phyloP scores from a whole-genome alignment of 2,329 filamentous ascomycete species.

The Endoconidiophora laricicola region DNA sequence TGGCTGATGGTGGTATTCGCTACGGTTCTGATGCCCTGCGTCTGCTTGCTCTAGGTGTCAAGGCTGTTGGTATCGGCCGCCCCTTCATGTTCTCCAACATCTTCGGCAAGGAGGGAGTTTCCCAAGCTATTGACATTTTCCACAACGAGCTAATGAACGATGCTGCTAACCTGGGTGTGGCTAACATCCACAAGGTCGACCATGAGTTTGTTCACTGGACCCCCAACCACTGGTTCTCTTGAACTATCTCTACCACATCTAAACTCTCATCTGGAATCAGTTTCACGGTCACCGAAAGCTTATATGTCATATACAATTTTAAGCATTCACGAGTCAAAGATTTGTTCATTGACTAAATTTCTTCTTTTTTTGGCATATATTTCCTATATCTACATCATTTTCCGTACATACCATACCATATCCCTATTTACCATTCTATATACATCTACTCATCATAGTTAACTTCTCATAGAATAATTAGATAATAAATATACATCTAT shows the following conservation, averaged over 20 bases:
- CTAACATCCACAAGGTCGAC: constrained; percentile 22
- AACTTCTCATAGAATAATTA: too few relatives aligned
- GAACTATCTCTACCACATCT: neutral
- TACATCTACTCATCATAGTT: too few relatives aligned
- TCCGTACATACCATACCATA: too few relatives aligned
- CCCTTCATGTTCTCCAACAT: constrained; percentile 26
- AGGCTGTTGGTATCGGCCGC: constrained; percentile 30
- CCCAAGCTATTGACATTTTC: constrained; percentile 27
- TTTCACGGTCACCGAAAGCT: neutral
- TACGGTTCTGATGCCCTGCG: constrained; percentile 28
- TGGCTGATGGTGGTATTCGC: constrained; percentile 26
- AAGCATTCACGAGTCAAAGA: neutral
- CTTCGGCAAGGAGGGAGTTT: constrained; percentile 32
- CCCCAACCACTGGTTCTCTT: constrained; percentile 17
- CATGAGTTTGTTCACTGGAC: constrained; percentile 18
- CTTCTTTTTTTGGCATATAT: neutral
- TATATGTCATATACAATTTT: neutral
- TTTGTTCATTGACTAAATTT: neutral
- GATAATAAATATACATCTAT: too few relatives aligned
- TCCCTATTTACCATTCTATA: too few relatives aligned
- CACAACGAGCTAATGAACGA: constrained; percentile 32
- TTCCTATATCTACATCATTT: neutral
- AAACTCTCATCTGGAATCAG: neutral
- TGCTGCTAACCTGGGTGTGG: constrained; percentile 27
- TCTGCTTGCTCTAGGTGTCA: constrained; percentile 27